Percentiles rank a stretch among this genome's conserved stretches.
Conservation (phyloP, 495 filamentous ascomycete genomes). For the Neurospora sp. region DNA sequence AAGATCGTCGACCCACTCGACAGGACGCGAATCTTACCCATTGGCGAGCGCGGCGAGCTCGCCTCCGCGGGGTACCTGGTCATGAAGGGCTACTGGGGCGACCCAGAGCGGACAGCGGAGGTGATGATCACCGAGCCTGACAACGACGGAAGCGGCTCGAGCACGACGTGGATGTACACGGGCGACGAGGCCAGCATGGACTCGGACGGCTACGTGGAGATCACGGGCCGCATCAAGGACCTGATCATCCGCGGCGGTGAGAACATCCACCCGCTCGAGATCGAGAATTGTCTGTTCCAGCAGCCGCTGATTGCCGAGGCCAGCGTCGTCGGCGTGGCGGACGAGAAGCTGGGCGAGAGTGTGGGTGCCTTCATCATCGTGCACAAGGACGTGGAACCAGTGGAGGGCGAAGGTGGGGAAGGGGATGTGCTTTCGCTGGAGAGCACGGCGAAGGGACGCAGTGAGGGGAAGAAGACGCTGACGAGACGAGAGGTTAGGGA, state of each 20-base stretch:
- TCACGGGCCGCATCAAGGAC: conserved; percentile 70
- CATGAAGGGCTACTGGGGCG: conserved; percentile 86
- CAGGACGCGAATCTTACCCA: conserved; percentile 44
- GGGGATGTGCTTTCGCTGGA: not conserved
- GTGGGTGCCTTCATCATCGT: conserved; percentile 74
- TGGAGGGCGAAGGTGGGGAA: conserved; percentile 16
- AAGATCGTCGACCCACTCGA: conserved; percentile 67
- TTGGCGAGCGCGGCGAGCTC: conserved; percentile 66
- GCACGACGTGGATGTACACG: conserved; percentile 45
- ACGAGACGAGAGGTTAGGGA: conserved; percentile 47
- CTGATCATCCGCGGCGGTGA: conserved; percentile 86
- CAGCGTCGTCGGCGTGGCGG: conserved; percentile 74
- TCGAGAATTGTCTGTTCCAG: conserved; percentile 81
- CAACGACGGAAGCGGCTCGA: conserved; percentile 33
- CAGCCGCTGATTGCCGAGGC: conserved; percentile 60
- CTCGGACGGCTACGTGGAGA: conserved; percentile 52
- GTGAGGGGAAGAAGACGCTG: conserved; percentile 18
- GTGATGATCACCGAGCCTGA: conserved; percentile 42
- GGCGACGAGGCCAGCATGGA: conserved; percentile 94
- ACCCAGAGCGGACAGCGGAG: conserved; percentile 56
- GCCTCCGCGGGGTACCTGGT: conserved; percentile 77
- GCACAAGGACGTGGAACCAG: conserved; percentile 27
- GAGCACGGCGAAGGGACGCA: not conserved
- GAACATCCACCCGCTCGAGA: conserved; percentile 91
- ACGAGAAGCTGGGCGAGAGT: conserved; percentile 75